Evolutionary conservation across 2,329 filamentous ascomycete genomes (phyloP), one percentile per base, ranked within the genome.

Genomic region (Sporothrix schenckii): DNA sequence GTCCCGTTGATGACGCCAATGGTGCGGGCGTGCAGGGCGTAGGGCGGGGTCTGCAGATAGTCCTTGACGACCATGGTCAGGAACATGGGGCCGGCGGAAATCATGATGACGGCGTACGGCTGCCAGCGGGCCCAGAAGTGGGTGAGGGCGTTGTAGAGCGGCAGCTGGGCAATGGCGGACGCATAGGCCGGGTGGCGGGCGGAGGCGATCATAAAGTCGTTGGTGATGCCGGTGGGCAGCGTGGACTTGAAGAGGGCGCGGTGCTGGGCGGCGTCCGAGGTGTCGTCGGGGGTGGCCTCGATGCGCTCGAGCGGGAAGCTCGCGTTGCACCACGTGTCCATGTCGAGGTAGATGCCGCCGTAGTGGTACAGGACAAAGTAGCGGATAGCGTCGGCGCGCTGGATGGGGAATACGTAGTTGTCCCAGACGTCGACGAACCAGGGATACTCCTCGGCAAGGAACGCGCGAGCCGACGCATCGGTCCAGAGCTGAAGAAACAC

Each of bases 261-360:
- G 69, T 61, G 53, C 47, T 52, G 19, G 19, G 39, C 39, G 53
- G 39, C 53, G 14, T 50, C 63, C 16, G 27, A 27, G 13, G 39
- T 63, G 39, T 63, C 58, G 6, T 63, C 58, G 58, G 58, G 58
- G n/a, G 52, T 11, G 61, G 65, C 44, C 41, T 73, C 77, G 78
- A 60, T 78, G 77, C 75, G 78, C 79, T 50, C 78, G 56, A 69
- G 27, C 7, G 56, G 67, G 41, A 69, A 61, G 19, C 41, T 61
- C 77, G 78, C 21, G 79, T 82, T 14, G 71, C 72, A 73, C 50
- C 69, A 44, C 9, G 68, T 83, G 79, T 95, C 92, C 63, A 94
- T 81, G 76, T 95, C 92, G 74, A 94, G 88, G 79, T 94, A 94
- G 70, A 93, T 89, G 53, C 92, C 92, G 69, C 92, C 92, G 77